Base-by-base conservation (phyloP, 306 rosid species). In the Glycine latifolia region DNA sequence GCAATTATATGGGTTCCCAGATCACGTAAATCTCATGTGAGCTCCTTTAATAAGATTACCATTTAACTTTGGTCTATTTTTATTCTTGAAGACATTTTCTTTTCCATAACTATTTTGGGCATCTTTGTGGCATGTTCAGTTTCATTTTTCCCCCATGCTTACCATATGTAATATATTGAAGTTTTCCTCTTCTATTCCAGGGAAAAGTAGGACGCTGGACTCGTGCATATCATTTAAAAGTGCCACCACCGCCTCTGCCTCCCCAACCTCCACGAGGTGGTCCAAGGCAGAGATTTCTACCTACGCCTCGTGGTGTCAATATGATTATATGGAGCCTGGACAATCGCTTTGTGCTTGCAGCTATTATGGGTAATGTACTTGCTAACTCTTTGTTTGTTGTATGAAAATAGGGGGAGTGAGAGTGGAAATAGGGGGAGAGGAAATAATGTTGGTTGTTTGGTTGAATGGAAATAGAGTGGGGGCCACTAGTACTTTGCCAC, bases 261-360 rank as follows among this genome's bases (percentile, higher is more conserved):
- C 98, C 97, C 76, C 98, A 94, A 84, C 97, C 98, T 73, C 89
- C 90, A 13, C 89, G 97, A 69, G 98, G 98, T 70, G 97, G 98
- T 66, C 97, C 98, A 41, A 94, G 98, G 66, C 92, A 94, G 85
- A 87, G 97, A 87, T 73, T 89, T 56, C 93, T 91, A 75, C 98
- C 98, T 44, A 91, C 94, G 56, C 98, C 98, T 47, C 97, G 98
- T 17, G 98, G 98, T 17, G 98, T 94, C 68, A 94, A 94, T 83
- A 94, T 94, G 98, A 91, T 94, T 80, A 84, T 94, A 56, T 94
- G 98, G 98, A 94, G 98, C 89, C 89, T 90, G 78, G 98, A 94
- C 85, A 94, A 94, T 75, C 98, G 97, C 79, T 91, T 94, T 85
- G 98, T 94, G 47, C 94, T 94, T 67, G 98, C 98, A 79, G 98